Evolutionary conservation across 2,329 filamentous ascomycete species (phyloP).

Genomic region (Beauveria varroae): DNA sequence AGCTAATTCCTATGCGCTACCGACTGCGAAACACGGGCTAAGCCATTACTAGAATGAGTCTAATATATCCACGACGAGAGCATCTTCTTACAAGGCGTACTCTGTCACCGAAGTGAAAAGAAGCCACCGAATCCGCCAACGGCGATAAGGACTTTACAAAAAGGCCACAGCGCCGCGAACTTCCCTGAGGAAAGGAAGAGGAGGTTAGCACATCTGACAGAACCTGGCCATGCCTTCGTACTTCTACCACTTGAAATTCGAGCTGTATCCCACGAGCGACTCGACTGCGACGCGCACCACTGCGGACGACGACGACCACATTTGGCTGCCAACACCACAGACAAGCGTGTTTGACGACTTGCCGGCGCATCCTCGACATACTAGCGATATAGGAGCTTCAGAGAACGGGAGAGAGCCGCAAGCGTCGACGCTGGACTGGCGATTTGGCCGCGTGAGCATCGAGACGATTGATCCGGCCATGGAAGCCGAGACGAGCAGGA

Average conservation of each 20-base stretch:
- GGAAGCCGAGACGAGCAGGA: slow-evolving; percentile 23
- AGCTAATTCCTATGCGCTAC: background rate
- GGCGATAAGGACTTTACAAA: too few relatives aligned
- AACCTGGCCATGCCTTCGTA: slow-evolving; percentile 47
- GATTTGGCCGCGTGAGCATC: slow-evolving; percentile 71
- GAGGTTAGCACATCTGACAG: too few relatives aligned
- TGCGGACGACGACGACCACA: slow-evolving; percentile 16
- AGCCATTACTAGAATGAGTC: background rate
- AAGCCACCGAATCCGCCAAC: background rate
- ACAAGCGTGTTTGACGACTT: slow-evolving; percentile 49
- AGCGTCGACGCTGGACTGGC: slow-evolving; percentile 52
- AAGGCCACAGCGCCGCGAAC: too few relatives aligned
- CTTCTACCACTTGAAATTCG: slow-evolving; percentile 60
- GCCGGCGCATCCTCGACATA: slow-evolving; percentile 38
- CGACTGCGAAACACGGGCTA: background rate
- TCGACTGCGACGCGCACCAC: slow-evolving; percentile 26
- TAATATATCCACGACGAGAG: background rate
- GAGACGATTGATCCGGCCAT: slow-evolving; percentile 69
- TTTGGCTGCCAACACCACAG: slow-evolving; percentile 44
- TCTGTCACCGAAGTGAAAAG: background rate
- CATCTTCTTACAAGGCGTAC: background rate
- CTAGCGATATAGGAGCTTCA: background rate
- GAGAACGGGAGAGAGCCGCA: background rate
- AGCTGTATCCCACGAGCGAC: slow-evolving; percentile 45
- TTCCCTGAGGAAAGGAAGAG: background rate